These are phyloP conservation scores for Leptodermis oblonga DNA, from an alignment of 257 asterid species.

Conservation along the genomic window DNA sequence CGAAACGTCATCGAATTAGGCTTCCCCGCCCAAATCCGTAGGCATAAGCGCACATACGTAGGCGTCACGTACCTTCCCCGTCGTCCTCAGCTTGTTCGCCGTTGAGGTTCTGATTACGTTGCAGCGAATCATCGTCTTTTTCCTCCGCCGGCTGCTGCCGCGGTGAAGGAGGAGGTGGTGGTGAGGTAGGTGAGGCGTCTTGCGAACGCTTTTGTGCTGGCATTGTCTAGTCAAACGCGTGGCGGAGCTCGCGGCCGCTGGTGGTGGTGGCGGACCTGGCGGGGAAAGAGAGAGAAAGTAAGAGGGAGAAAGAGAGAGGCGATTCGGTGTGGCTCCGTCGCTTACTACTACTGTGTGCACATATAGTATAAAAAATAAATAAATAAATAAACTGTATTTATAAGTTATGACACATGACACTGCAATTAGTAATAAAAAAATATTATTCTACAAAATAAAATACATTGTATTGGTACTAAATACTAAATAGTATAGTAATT, in stretches of 20 bases:
- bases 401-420: neutral
- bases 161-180: slow-evolving; percentile 26
- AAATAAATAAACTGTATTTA: neutral
- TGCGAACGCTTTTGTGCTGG: slow-evolving; percentile 71
- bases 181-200: slow-evolving; percentile 47
- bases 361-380: neutral
- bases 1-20: slow-evolving; percentile 27
- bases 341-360: slow-evolving; percentile 4
- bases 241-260: slow-evolving; percentile 33
- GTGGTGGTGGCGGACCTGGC: slow-evolving; percentile 32
- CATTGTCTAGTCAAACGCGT: slow-evolving; percentile 48
- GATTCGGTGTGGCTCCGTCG: slow-evolving; percentile 21
- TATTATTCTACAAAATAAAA: neutral
- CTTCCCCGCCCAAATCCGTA: slow-evolving; percentile 23
- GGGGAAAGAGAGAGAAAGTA: slow-evolving; percentile 29
- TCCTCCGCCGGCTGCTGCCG: slow-evolving; percentile 18
- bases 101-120: slow-evolving; percentile 44
- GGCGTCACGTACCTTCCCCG: slow-evolving; percentile 36
- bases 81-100: slow-evolving; percentile 39
- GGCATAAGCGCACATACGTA: neutral
- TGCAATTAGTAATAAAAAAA: neutral
- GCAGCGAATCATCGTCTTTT: slow-evolving; percentile 45
- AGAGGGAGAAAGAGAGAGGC: slow-evolving; percentile 24
- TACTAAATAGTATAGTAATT: no score
- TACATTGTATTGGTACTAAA: no score